These are phyloP conservation scores for Penicillium fimorum DNA, from an alignment of 495 filamentous ascomycete species.

Conservation along the genomic window DNA sequence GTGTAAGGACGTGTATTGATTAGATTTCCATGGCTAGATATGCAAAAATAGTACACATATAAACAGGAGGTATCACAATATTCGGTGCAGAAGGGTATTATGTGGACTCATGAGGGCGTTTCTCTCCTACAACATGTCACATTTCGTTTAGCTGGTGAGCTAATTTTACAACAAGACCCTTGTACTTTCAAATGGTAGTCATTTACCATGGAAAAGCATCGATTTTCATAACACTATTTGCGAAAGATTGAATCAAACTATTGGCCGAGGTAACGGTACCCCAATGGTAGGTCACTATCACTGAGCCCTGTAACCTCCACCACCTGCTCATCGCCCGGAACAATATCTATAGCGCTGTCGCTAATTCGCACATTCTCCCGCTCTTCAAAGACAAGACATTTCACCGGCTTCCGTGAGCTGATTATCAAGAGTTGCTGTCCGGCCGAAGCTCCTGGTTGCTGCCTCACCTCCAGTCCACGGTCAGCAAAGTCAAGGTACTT, in stretches of 20 bases:
- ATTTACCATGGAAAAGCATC: not conserved
- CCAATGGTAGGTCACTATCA: constrained; percentile 33
- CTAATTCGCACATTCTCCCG: constrained; percentile 34
- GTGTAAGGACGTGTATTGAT: not conserved
- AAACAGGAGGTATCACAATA: too few species aligned
- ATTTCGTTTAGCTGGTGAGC: not conserved
- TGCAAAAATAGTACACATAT: too few species aligned
- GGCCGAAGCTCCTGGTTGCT: constrained; percentile 12
- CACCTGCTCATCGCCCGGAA: constrained; percentile 45
- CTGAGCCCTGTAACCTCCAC: constrained; percentile 37
- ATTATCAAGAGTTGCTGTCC: constrained; percentile 20
- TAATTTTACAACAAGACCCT: not conserved
- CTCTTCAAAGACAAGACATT: constrained; percentile 47
- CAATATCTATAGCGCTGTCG: constrained; percentile 50
- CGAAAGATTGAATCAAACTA: not conserved
- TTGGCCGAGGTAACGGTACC: constrained; percentile 27
- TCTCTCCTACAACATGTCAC: not conserved
- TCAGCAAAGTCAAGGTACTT: constrained; percentile 74
- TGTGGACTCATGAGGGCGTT: not conserved
- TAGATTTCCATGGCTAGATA: too few species aligned
- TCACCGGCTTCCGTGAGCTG: constrained; percentile 35
- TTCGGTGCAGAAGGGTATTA: not conserved
- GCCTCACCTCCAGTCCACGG: constrained; percentile 33
- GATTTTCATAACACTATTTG: not conserved
- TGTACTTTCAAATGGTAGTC: not conserved